These are phyloP conservation scores for Xerocomellus chrysenteron DNA, from an alignment of 768 basidiomycete species.

Conservation along the genomic window DNA sequence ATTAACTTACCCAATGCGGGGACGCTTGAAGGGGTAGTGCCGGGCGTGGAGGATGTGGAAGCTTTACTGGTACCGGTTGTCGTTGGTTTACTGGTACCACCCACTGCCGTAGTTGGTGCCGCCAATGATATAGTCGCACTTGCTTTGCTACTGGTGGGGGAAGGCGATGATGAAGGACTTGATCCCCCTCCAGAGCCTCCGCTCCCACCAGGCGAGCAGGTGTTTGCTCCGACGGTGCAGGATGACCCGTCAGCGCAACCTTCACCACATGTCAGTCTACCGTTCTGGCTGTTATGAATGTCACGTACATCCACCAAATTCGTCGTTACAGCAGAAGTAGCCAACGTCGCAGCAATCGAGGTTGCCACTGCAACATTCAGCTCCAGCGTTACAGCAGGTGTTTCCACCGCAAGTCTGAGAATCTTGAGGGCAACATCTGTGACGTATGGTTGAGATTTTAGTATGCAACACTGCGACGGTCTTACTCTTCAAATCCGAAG, in stretches of 20 bases:
- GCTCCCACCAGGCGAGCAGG: slow-evolving; percentile 6
- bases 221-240: slow-evolving; percentile 5
- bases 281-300: not conserved
- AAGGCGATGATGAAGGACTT: not conserved
- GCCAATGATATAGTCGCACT: not conserved
- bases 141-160: too few species aligned
- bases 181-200: not conserved
- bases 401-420: slow-evolving; percentile 11
- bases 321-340: slow-evolving; percentile 21
- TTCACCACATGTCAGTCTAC: slow-evolving; percentile 5
- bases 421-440: slow-evolving; percentile 19
- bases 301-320: slow-evolving; percentile 23
- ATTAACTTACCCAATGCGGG: not conserved
- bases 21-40: not conserved
- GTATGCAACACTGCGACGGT: not conserved
- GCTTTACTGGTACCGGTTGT: too few species aligned
- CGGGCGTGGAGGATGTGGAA: too few species aligned
- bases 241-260: slow-evolving; percentile 18
- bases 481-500: slow-evolving; percentile 4
- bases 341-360: slow-evolving; percentile 9
- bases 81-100: too few species aligned
- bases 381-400: slow-evolving; percentile 9
- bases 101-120: not conserved
- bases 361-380: slow-evolving; percentile 13
- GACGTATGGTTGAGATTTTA: not conserved